A percentile compares a stretch with the other conserved stretches of the same genome.
Conservation (phyloP, 2,329 filamentous ascomycete species). For the Epichloe gansuensis region DNA sequence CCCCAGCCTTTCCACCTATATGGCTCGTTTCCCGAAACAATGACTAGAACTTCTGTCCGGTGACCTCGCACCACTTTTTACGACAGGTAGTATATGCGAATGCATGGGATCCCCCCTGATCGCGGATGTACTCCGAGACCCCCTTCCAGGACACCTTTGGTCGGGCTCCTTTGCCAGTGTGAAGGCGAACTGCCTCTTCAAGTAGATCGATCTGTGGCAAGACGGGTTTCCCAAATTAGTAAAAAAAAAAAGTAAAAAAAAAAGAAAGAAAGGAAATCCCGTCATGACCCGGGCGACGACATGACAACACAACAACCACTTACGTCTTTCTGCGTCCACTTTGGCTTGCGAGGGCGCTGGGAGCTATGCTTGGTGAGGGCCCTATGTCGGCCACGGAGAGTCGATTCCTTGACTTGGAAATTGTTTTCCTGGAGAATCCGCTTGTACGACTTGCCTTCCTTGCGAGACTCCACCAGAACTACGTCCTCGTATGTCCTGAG, state of each 20-base stretch:
- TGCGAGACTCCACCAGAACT: conserved; percentile 41
- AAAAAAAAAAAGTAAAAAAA: neutral
- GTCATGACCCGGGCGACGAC: conserved; percentile 8
- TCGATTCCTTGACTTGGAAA: conserved; percentile 56
- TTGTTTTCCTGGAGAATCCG: conserved; percentile 44
- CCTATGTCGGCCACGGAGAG: conserved; percentile 54
- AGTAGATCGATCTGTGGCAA: conserved; percentile 30
- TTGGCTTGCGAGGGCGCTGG: conserved; percentile 50
- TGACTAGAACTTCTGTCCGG: conserved; percentile 22
- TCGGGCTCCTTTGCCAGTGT: conserved; percentile 18
- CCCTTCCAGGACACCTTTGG: conserved; percentile 46
- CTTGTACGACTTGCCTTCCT: conserved; percentile 47
- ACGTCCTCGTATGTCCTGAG: conserved; percentile 19
- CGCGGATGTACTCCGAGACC: conserved; percentile 39
- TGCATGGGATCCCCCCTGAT: conserved; percentile 40
- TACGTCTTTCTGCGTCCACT: conserved; percentile 52
- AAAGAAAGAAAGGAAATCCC: too few species aligned
- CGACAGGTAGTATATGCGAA: conserved; percentile 48
- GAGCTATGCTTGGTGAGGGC: conserved; percentile 51
- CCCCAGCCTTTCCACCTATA: too few species aligned
- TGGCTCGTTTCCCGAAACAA: conserved; percentile 19
- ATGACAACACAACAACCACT: conserved; percentile 18
- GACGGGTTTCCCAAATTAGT: neutral
- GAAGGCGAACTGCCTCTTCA: conserved; percentile 24
- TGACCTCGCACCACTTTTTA: conserved; percentile 29